Evolutionary conservation across 1,139 yeast genomes (phyloP), one percentile per base, ranked within the genome.

Genomic region (Debaryomyces psychrophilus): DNA sequence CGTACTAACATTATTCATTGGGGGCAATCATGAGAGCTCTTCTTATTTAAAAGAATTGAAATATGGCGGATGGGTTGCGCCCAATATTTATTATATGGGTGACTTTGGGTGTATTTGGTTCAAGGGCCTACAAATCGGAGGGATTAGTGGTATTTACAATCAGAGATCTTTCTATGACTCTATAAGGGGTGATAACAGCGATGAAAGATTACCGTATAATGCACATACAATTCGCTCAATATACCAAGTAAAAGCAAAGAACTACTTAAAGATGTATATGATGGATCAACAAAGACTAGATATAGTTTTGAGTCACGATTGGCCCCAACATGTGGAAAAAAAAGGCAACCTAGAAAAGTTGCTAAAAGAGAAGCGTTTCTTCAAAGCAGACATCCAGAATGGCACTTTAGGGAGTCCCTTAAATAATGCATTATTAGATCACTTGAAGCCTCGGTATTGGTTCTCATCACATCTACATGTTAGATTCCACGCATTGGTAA

Each of bases 21-120:
- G 99, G 2, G 99, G 99, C 0, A 93, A 93, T 65, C 99, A 93
- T 59, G 99, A 93, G 61, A 83, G 95, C 7, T 87, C 95, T 47
- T 81, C 84, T 50, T 89, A 87, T 62, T 60, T 93, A 53, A 76
- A 81, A 54, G 92, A 88, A 56, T 67, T 92, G 49, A 82, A 81
- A 51, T 81, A 77, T 60, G 99, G 99, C 8, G 99, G 99, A 0
- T 95, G 95, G 90, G 93, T 88, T 1, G 96, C 96, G 1, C 90
- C 90, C 1, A 85, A 87, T 54, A 90, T 93, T n/a, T 95, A 86
- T 64, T 95, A 84, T 60, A 64, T 93, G 59, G 99, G 99, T 0
- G 82, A 83, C 37, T 79, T 84, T 37, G 90, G 93, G 11, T 82
- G 83, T 4, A 70, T 95, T 1, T 82, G 87, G 83, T 87, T 68